Conservation (phyloP, 2,329 filamentous ascomycete genomes). For the Beauveria scarabaeidicola region DNA sequence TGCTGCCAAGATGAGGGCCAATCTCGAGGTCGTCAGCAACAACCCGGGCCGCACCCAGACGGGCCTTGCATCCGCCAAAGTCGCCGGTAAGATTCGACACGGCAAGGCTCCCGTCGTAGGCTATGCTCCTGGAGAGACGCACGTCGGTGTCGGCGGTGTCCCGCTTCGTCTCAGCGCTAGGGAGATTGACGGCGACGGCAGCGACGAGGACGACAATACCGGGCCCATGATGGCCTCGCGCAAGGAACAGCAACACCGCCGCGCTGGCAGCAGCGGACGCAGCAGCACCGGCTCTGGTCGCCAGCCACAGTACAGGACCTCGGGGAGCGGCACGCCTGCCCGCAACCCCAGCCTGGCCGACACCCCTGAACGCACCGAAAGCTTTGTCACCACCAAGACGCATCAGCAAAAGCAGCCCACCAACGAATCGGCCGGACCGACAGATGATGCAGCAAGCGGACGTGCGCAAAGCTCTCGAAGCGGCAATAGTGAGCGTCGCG, state of each 20-base stretch:
- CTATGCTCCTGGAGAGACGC: constrained; percentile 69
- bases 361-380: constrained; percentile 47
- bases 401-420: constrained; percentile 21
- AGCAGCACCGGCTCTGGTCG: constrained; percentile 55
- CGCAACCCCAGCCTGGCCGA: constrained; percentile 44
- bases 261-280: constrained; percentile 67
- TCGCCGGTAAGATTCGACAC: constrained; percentile 80
- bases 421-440: constrained; percentile 19
- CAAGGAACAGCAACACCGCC: constrained; percentile 47
- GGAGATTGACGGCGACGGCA: constrained; percentile 84
- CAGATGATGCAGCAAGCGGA: constrained; percentile 37
- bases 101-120: constrained; percentile 70
- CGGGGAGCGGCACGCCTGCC: constrained; percentile 31
- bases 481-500: constrained; percentile 53
- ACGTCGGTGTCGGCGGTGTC: constrained; percentile 67
- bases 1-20: constrained; percentile 78
- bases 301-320: constrained; percentile 42
- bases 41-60: constrained; percentile 48
- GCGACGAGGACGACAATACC: constrained; percentile 57
- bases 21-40: constrained; percentile 66
- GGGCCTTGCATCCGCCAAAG: constrained; percentile 53
- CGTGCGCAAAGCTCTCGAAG: constrained; percentile 44
- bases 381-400: constrained; percentile 32
- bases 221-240: constrained; percentile 32
- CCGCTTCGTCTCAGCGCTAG: constrained; percentile 90